Conservation (phyloP, 257 asterid species). For the Petunia secreta region DNA sequence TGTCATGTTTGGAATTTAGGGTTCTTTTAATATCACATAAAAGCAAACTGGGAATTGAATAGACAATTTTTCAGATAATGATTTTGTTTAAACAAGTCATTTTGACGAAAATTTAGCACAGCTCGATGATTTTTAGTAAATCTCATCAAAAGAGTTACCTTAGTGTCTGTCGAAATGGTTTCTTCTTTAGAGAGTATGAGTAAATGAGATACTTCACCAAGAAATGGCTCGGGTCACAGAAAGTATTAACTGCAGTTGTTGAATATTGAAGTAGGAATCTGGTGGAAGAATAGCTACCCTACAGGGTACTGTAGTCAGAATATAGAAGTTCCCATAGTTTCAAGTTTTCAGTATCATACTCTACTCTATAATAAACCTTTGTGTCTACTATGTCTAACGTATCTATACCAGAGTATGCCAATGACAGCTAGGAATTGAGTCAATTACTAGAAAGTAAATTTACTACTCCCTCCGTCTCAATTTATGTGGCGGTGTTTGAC, state of each 20-base stretch:
- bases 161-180: constrained; percentile 23
- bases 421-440: too few species aligned
- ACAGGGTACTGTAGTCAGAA: too few species aligned
- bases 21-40: constrained; percentile 19
- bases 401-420: too few species aligned
- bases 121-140: not conserved
- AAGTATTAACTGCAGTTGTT: not conserved
- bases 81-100: constrained; percentile 16
- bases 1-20: constrained; percentile 28
- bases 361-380: too few species aligned
- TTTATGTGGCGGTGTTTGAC: too few species aligned
- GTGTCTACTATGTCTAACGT: too few species aligned
- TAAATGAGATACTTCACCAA: constrained; percentile 29
- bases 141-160: not conserved
- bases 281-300: too few species aligned
- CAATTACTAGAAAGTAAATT: too few species aligned
- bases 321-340: too few species aligned
- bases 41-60: constrained; percentile 20
- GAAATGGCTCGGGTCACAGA: not conserved
- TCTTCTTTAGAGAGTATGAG: constrained; percentile 31
- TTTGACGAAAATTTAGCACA: constrained; percentile 28
- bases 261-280: not conserved
- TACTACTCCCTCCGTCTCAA: too few species aligned
- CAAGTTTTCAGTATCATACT: too few species aligned
- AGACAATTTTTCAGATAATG: constrained; percentile 26